These are phyloP conservation scores for Lasiodiplodia hormozganensis DNA, from an alignment of 2,329 filamentous ascomycete species.

Conservation along the genomic window DNA sequence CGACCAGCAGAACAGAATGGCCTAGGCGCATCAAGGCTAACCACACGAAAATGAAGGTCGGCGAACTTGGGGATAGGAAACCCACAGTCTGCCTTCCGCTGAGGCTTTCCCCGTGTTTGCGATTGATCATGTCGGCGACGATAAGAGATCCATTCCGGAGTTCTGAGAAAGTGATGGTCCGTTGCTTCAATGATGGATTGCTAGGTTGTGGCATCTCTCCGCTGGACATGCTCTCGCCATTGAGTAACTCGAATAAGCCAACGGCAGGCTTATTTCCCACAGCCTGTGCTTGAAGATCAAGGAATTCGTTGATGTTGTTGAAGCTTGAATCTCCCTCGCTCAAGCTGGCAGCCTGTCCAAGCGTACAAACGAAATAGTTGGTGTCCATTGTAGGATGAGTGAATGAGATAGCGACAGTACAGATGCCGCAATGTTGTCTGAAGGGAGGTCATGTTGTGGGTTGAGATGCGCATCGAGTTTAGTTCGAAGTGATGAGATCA, in stretches of 20 bases:
- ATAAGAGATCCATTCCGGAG: slow-evolving; percentile 43
- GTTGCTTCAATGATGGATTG: slow-evolving; percentile 35
- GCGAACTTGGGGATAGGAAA: slow-evolving; percentile 63
- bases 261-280: slow-evolving; percentile 55
- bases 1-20: slow-evolving; percentile 63
- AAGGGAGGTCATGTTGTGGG: background rate
- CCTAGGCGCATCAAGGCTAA: slow-evolving; percentile 65
- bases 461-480: background rate
- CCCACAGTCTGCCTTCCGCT: slow-evolving; percentile 51
- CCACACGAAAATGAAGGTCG: slow-evolving; percentile 66
- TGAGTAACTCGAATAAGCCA: slow-evolving; percentile 54
- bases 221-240: background rate
- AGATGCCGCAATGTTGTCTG: background rate
- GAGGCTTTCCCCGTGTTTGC: slow-evolving; percentile 32
- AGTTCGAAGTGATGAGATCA: background rate
- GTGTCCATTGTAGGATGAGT: slow-evolving; percentile 17
- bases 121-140: slow-evolving; percentile 44
- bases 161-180: slow-evolving; percentile 47
- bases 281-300: slow-evolving; percentile 51
- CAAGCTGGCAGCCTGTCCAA: slow-evolving; percentile 60
- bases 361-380: slow-evolving; percentile 68
- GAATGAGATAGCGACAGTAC: background rate
- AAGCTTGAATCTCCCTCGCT: slow-evolving; percentile 35
- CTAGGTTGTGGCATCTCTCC: background rate
- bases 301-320: slow-evolving; percentile 34